Conservation (phyloP, 768 basidiomycete species). For the Pleurotus ostreatus region DNA sequence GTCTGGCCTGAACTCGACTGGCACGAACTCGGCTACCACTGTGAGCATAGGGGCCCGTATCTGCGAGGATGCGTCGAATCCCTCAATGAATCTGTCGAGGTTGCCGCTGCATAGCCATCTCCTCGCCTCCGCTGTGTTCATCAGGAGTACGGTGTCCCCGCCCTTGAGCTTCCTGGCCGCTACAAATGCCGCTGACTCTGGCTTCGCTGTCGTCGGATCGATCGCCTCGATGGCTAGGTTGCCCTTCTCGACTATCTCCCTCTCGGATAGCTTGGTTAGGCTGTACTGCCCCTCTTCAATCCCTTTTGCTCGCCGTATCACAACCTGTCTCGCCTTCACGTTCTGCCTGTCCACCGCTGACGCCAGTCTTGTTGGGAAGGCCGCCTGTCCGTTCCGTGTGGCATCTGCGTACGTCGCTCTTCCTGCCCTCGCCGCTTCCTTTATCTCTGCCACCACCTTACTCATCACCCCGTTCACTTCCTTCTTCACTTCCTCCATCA, state of each 20-base stretch:
- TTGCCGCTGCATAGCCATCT: slow-evolving; percentile 13
- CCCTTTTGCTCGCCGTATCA: not conserved
- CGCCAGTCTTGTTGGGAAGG: not conserved
- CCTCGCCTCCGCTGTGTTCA: slow-evolving; percentile 9
- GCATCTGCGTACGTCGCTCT: not conserved
- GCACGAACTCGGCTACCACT: slow-evolving; percentile 19
- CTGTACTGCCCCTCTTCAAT: not conserved
- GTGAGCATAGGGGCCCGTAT: not conserved
- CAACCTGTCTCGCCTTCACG: not conserved
- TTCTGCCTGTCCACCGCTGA: not conserved
- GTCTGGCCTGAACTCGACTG: slow-evolving; percentile 12
- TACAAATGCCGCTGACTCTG: slow-evolving; percentile 7
- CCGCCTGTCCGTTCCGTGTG: not conserved
- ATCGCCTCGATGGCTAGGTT: slow-evolving; percentile 4
- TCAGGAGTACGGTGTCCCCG: slow-evolving; percentile 13
- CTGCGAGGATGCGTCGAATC: slow-evolving; percentile 11
- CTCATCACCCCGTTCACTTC: not conserved
- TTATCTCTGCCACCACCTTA: not conserved
- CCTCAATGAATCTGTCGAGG: slow-evolving; percentile 8
- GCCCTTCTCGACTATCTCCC: slow-evolving; percentile 4
- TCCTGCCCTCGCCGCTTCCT: not conserved
- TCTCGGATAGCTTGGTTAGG: not conserved
- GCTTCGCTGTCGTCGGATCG: not conserved
- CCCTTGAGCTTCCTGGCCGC: slow-evolving; percentile 10
- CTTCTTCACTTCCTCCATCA: too few species aligned